Conservation (phyloP, 73 alveolate genomes). For the Uronychia setigera region DNA sequence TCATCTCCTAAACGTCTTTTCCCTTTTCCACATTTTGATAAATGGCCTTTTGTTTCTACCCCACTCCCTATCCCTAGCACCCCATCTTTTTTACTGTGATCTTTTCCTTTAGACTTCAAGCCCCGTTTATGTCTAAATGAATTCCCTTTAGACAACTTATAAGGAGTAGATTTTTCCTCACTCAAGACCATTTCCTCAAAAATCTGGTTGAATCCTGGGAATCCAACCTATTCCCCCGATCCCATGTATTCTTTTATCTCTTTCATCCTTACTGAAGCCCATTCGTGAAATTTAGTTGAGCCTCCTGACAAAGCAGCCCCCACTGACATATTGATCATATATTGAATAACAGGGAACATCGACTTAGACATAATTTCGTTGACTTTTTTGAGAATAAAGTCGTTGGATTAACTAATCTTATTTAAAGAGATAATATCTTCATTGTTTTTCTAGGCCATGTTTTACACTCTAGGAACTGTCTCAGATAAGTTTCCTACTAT, state of each 20-base stretch:
- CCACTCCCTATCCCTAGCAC: neutral
- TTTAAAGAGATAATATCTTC: neutral
- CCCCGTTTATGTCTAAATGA: neutral
- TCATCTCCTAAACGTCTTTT: neutral
- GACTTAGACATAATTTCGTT: neutral
- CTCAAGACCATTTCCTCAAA: neutral
- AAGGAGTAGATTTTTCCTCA: neutral
- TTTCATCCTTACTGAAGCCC: neutral
- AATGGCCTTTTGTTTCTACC: neutral
- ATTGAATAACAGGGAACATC: neutral
- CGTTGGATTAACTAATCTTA: neutral
- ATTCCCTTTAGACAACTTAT: neutral
- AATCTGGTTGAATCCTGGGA: neutral
- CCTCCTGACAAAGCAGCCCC: neutral
- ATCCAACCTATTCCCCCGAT: too few relatives aligned
- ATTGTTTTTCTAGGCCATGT: neutral
- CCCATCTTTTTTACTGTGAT: neutral
- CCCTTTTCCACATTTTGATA: neutral
- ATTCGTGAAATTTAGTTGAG: neutral
- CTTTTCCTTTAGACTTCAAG: neutral
- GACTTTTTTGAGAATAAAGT: too few relatives aligned
- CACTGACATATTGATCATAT: neutral
- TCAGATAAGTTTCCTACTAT: neutral
- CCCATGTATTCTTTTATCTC: neutral
- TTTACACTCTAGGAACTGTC: neutral